Conservation (phyloP, 768 basidiomycete genomes). For the Xerocomellus intermedius region DNA sequence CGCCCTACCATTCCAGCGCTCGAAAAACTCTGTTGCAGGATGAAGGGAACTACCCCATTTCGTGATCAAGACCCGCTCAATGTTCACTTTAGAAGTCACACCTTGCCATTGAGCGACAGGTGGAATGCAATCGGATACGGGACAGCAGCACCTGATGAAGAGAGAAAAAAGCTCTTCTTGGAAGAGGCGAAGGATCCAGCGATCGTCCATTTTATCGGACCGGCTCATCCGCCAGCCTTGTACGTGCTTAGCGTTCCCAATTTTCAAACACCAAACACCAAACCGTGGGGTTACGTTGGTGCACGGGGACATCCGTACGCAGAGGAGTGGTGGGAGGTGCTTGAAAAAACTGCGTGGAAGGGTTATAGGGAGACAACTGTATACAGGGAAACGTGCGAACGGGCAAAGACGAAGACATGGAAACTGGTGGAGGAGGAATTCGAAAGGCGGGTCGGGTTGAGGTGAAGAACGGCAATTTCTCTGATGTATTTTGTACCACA, state of each 20-base stretch:
- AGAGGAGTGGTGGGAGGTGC: constrained; percentile 42
- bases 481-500: too few relatives aligned
- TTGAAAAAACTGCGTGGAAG: constrained; percentile 15
- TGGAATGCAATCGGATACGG: constrained; percentile 57
- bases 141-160: constrained; percentile 40
- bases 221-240: constrained; percentile 39
- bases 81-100: constrained; percentile 38
- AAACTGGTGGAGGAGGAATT: neutral
- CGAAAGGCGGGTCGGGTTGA: neutral
- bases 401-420: neutral
- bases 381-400: constrained; percentile 13
- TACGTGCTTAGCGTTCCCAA: constrained; percentile 23
- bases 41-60: constrained; percentile 28
- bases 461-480: neutral
- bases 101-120: constrained; percentile 35
- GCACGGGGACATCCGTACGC: constrained; percentile 47
- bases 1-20: constrained; percentile 29
- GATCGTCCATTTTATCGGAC: constrained; percentile 55
- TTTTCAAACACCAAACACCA: constrained; percentile 36
- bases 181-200: constrained; percentile 36
- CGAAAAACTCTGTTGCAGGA: constrained; percentile 15
- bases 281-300: constrained; percentile 55
- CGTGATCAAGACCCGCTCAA: constrained; percentile 52
- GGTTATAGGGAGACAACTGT: constrained; percentile 22
- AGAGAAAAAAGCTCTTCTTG: constrained; percentile 31